Percentiles rank a stretch among this genome's conserved stretches.
phyloP scores from a whole-genome alignment of 176 grass and related monocot genomes.

The Avena eriantha region DNA sequence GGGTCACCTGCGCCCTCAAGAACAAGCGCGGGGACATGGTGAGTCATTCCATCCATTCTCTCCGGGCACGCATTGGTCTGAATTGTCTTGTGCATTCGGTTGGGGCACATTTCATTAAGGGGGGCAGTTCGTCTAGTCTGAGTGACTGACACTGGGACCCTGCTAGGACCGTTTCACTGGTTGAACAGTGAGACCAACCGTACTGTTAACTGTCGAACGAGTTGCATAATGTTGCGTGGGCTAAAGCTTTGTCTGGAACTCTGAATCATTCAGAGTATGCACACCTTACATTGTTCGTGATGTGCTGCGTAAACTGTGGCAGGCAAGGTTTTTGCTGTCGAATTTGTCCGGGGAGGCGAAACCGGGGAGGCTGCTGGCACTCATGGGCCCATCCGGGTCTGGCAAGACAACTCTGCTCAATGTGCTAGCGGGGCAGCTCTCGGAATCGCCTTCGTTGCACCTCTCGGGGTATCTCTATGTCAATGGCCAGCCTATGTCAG shows the following conservation, averaged over 20 bases:
- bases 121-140: not conserved
- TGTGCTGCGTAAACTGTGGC: not conserved
- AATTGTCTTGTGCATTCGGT: not conserved
- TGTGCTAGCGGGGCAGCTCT: constrained; percentile 84
- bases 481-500: constrained; percentile 60
- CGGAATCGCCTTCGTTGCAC: constrained; percentile 65
- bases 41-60: not conserved
- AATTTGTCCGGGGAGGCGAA: constrained; percentile 82
- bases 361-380: constrained; percentile 74
- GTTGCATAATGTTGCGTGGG: not conserved
- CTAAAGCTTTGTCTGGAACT: not conserved
- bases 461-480: constrained; percentile 72
- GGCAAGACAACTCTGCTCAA: constrained; percentile 95
- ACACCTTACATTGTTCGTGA: not conserved
- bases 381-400: constrained; percentile 93
- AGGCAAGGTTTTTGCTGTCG: constrained; percentile 88
- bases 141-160: not conserved
- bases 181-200: constrained; percentile 12
- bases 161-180: constrained; percentile 7
- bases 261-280: not conserved
- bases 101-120: not conserved
- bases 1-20: constrained; percentile 77
- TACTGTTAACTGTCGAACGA: not conserved
- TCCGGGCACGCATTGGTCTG: not conserved
- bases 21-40: constrained; percentile 77